phyloP scores from a whole-genome alignment of 306 rosid genomes.

The Medicago ruthenica region DNA sequence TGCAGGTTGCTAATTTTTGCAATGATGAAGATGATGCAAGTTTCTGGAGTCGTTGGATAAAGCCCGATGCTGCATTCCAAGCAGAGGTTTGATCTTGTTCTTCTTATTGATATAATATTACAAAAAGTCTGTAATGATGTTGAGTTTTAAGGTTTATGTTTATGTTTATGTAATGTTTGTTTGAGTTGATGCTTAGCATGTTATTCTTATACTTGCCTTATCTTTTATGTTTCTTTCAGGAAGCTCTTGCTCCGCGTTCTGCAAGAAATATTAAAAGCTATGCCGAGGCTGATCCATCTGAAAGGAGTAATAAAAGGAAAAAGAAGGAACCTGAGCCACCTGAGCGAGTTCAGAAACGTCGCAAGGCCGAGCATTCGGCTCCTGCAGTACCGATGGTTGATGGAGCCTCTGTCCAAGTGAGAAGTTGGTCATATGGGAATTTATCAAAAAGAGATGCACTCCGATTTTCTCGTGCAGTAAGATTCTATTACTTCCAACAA shows the following conservation, averaged over 20 bases:
- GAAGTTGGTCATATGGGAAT: constrained; percentile 94
- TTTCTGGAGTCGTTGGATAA: constrained; percentile 99
- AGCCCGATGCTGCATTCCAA: constrained; percentile 80
- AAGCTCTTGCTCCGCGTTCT: constrained; percentile 92
- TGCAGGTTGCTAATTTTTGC: constrained; percentile 90
- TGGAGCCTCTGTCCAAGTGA: constrained; percentile 90
- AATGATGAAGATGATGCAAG: constrained; percentile 95
- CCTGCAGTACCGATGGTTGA: constrained; percentile 85
- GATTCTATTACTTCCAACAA: constrained; percentile 32
- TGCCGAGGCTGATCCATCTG: constrained; percentile 82
- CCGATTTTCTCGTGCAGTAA: constrained; percentile 91
- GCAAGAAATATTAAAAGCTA: constrained; percentile 91
- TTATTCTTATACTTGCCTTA: neutral
- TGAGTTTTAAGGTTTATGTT: neutral
- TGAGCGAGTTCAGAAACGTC: constrained; percentile 80
- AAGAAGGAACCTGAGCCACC: constrained; percentile 84
- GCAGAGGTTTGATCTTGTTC: constrained; percentile 76
- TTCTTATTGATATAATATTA: neutral
- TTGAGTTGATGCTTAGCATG: constrained; percentile 27
- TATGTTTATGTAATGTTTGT: constrained; percentile 14
- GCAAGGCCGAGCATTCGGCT: constrained; percentile 72
- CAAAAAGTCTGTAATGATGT: neutral
- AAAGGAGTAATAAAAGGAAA: constrained; percentile 83
- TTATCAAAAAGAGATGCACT: constrained; percentile 87
- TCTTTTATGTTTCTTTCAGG: constrained; percentile 53